These are phyloP conservation scores for Aspergillus eucalypticola DNA, from an alignment of 2,329 filamentous ascomycete species.

Conservation along the genomic window DNA sequence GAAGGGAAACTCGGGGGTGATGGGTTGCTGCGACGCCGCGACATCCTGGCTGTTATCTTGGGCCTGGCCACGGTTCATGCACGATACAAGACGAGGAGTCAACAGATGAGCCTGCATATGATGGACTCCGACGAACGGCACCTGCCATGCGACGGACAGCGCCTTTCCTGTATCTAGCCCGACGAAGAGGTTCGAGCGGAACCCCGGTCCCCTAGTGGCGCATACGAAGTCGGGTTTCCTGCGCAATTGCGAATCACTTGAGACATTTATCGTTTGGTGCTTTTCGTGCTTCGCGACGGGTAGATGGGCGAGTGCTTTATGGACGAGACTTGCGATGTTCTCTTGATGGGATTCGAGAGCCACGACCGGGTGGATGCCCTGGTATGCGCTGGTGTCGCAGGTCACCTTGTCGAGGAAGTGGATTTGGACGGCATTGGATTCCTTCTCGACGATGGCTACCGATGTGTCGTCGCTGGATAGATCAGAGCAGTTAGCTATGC, in stretches of 20 bases:
- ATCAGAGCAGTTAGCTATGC: neutral
- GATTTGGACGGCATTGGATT: slow-evolving; percentile 53
- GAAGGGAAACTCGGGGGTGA: slow-evolving; percentile 71
- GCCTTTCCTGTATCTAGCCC: slow-evolving; percentile 87
- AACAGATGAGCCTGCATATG: slow-evolving; percentile 98
- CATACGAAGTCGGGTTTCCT: slow-evolving; percentile 77
- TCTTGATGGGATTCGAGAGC: slow-evolving; percentile 75
- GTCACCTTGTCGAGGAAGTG: slow-evolving; percentile 82
- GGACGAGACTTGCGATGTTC: slow-evolving; percentile 67
- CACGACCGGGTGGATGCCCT: slow-evolving; percentile 76
- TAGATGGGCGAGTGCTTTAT: slow-evolving; percentile 61
- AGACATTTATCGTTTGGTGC: slow-evolving; percentile 19
- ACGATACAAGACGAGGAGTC: slow-evolving; percentile 74
- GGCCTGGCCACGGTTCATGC: slow-evolving; percentile 48
- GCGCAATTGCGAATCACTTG: slow-evolving; percentile 32
- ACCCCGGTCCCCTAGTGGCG: slow-evolving; percentile 87
- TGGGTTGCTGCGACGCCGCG: neutral
- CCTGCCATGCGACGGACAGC: slow-evolving; percentile 76
- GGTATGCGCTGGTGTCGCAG: slow-evolving; percentile 71
- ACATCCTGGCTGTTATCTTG: slow-evolving; percentile 14
- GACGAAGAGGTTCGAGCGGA: slow-evolving; percentile 73
- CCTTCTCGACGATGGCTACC: slow-evolving; percentile 74
- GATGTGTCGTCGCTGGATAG: slow-evolving; percentile 77
- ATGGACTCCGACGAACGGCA: slow-evolving; percentile 82
- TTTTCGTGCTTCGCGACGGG: slow-evolving; percentile 36